phyloP scores from a whole-genome alignment of 306 rosid genomes.

The Luffa aegyptiaca region DNA sequence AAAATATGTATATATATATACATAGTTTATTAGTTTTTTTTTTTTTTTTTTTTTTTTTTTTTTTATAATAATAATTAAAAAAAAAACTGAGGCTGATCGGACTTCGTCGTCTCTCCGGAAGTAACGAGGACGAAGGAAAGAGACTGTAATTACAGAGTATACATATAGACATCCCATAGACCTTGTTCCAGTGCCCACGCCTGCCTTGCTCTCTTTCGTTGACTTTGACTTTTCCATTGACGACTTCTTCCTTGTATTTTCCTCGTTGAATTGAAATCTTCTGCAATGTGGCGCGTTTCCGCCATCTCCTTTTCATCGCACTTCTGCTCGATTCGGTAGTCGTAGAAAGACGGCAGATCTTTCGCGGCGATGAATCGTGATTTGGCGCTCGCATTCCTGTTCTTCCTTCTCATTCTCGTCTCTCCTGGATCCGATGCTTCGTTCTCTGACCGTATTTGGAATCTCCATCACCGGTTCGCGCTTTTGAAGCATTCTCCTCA shows the following conservation, averaged over 20 bases:
- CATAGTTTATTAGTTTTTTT: no score
- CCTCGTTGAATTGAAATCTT: not conserved
- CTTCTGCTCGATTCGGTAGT: not conserved
- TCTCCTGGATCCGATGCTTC: conserved; percentile 6
- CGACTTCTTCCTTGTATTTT: not conserved
- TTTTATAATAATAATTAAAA: no score
- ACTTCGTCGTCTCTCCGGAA: conserved; percentile 8
- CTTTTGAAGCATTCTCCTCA: not conserved
- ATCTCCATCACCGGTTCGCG: not conserved
- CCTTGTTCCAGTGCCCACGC: not conserved
- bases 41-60: no score
- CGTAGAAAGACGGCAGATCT: not conserved
- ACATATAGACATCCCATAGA: not conserved
- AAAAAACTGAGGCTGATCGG: not conserved
- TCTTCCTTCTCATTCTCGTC: not conserved
- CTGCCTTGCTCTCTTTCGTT: not conserved
- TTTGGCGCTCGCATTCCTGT: not conserved
- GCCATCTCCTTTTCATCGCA: not conserved
- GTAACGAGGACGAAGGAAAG: conserved; percentile 5
- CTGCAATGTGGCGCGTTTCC: not conserved
- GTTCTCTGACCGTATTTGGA: not conserved
- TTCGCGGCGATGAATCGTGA: conserved; percentile 5
- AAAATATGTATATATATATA: no score
- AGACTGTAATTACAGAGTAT: not conserved
- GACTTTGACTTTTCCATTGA: conserved; percentile 10